Evolutionary conservation across 2,329 filamentous ascomycete species (phyloP), one percentile per base, ranked within the genome.

Genomic region (Fusarium chuoi): DNA sequence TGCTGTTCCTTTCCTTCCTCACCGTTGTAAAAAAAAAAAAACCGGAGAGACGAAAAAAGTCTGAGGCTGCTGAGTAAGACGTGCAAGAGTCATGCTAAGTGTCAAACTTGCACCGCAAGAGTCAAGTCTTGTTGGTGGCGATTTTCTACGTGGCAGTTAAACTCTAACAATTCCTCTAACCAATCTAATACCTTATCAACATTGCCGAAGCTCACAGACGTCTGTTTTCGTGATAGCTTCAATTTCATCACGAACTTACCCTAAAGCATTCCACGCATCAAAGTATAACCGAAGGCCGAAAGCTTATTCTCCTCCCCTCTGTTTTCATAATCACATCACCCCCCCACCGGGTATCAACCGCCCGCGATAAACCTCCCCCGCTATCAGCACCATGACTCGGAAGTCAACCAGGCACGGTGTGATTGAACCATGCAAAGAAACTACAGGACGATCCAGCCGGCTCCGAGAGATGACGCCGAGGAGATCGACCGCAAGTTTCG

Each of bases 401-500:
- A 28, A 22, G 35, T n/a, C 46, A 46, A 6, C 26, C 44, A 18
- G 22, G n/a, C 33, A 39, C 1, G 44, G 15, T 24, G 15, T 7
- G 39, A 59, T 28, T 20, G 52, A 65, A 46, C 13, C 13, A 65
- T 63, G 62, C 46, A 49, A 63, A 58, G 24, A 36, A 65, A 35
- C 24, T 65, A 35, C 46, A 54, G 45, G 46, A 61, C 54, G 39
- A 62, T 65, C 39, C 62, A 63, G 8, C 62, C 62, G 35, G 62
- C 58, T 6, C 62, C 46, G 7, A 22, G 46, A 63, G 58, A 65
- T 9, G 62, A 62, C 30, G 35, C 38, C 24, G 24, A 30, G 12
- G 51, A 48, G 45, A 30, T 38, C 18, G 39, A 51, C 15, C 46
- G 26, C 8, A 18, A 49, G 22, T 65, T 45, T 17, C 58, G 58